Percentiles rank a stretch among this genome's conserved stretches.
Conservation (phyloP, 176 grass and related monocot genomes). For the Eragrostis nindensis region DNA sequence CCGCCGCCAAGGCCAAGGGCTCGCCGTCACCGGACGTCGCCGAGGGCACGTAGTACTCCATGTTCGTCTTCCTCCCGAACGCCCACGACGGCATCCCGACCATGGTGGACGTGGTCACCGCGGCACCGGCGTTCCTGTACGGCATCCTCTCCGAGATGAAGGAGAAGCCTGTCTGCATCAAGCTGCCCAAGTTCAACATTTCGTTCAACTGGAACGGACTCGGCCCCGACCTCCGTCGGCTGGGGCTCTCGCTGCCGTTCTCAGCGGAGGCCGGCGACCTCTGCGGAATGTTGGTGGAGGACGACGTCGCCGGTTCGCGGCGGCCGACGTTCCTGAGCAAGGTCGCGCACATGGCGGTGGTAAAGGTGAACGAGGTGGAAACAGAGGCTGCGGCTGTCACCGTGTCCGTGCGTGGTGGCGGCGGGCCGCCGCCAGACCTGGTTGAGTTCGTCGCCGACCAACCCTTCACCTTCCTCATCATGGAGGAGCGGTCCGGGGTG, state of each 20-base stretch:
- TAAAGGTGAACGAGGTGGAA: conserved; percentile 22
- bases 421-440: neutral
- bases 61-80: conserved; percentile 39
- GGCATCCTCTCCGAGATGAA: neutral
- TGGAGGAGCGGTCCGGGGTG: conserved; percentile 28
- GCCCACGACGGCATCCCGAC: neutral
- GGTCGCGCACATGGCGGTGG: neutral
- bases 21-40: no score
- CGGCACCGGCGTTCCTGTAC: neutral
- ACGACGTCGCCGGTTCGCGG: neutral
- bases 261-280: neutral
- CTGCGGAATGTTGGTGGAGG: conserved; percentile 1
- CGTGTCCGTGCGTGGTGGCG: fast-evolving
- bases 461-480: conserved; percentile 39
- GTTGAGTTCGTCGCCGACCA: conserved; percentile 33
- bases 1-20: neutral
- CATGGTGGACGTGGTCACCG: conserved; percentile 20
- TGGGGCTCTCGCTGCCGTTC: conserved; percentile 43
- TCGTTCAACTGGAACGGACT: conserved; percentile 3
- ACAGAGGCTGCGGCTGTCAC: neutral
- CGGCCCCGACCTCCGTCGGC: neutral
- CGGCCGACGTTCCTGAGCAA: conserved; percentile 12
- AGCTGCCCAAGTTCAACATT: conserved; percentile 27
- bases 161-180: fast-evolving
- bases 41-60: neutral